Evolutionary conservation across 306 rosid species (phyloP).

Genomic region (Echinosophora koreensis): DNA sequence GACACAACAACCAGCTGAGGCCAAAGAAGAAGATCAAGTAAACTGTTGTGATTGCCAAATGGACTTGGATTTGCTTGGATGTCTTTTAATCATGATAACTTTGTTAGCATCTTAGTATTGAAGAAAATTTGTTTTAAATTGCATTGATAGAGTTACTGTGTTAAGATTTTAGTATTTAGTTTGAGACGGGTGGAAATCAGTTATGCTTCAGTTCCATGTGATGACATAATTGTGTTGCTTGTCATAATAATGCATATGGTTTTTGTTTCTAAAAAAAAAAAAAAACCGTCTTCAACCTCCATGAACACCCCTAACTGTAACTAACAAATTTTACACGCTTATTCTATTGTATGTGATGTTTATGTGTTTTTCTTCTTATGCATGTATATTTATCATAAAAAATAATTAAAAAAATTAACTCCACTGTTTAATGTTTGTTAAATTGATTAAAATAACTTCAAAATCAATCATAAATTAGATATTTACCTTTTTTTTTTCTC

Average conservation of each 20-base stretch:
- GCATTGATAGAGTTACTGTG: not conserved
- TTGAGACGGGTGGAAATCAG: conserved; percentile 16
- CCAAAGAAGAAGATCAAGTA: conserved; percentile 99
- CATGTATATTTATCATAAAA: too few species aligned
- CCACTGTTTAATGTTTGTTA: too few species aligned
- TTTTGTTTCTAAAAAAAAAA: not conserved
- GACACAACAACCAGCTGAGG: conserved; percentile 99
- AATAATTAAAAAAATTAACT: too few species aligned
- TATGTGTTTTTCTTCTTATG: too few species aligned
- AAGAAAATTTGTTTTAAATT: conserved; percentile 31
- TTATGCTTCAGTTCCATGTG: conserved; percentile 27
- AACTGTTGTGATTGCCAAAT: conserved; percentile 41
- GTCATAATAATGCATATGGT: not conserved
- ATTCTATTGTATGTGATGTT: too few species aligned
- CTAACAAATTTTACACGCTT: too few species aligned
- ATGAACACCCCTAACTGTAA: too few species aligned
- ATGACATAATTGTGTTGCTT: conserved; percentile 32
- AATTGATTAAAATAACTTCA: too few species aligned
- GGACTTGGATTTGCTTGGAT: conserved; percentile 42
- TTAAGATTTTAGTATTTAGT: conserved; percentile 27
- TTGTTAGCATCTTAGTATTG: conserved; percentile 40
- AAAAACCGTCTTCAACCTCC: too few species aligned
- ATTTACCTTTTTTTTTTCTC: too few species aligned
- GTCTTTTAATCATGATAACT: conserved; percentile 32
- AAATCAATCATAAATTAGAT: too few species aligned